Evolutionary conservation across 1,284 basidiomycete genomes (phyloP).

Genomic region (Trichosporon asahii): DNA sequence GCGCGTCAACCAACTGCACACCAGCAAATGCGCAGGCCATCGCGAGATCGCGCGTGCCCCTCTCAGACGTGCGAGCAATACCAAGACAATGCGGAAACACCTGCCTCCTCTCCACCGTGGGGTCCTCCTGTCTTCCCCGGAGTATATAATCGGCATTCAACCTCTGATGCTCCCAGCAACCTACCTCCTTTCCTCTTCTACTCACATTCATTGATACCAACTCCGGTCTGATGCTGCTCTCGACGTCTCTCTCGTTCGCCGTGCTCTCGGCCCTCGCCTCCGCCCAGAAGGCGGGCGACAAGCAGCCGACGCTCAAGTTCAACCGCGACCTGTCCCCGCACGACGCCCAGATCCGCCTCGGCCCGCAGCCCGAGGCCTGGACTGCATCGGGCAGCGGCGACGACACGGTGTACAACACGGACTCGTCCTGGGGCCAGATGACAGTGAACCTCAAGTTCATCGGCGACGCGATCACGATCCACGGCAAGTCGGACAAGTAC

Average conservation of each 20-base stretch:
- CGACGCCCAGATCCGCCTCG: conserved; percentile 1
- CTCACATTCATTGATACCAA: neutral
- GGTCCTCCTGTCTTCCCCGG: neutral
- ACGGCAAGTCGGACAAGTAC: conserved; percentile 6
- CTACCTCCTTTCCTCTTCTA: neutral
- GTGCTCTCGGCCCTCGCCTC: neutral
- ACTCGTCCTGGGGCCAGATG: conserved; percentile 9
- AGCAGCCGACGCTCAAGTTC: conserved; percentile 9
- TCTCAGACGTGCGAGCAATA: neutral
- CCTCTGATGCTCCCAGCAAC: neutral
- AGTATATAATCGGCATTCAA: neutral
- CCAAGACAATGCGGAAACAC: conserved; percentile 7
- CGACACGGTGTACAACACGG: neutral
- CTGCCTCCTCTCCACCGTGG: neutral
- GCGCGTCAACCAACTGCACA: neutral
- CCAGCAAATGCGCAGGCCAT: neutral
- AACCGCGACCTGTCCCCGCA: neutral
- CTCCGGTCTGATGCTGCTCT: neutral
- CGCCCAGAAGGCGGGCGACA: neutral
- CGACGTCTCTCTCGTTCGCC: neutral
- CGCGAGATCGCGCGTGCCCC: neutral
- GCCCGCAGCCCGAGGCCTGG: neutral
- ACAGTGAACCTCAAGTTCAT: conserved; percentile 2
- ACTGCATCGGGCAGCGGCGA: neutral
- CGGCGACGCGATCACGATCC: conserved; percentile 5